Base-by-base conservation (phyloP, 2,329 filamentous ascomycete genomes). In the Ophiostoma ulmi region DNA sequence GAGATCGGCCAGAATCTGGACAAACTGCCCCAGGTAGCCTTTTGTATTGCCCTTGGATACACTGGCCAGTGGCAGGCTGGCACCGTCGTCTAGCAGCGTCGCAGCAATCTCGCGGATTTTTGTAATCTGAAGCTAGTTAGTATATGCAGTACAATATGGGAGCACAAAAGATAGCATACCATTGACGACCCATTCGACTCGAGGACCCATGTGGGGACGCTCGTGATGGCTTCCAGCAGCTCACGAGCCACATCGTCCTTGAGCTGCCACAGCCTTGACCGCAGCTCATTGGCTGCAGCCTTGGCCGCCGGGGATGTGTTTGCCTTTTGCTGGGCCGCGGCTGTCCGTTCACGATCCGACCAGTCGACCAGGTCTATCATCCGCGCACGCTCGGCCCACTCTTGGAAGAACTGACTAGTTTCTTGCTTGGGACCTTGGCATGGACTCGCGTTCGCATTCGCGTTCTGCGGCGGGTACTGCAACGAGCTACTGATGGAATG, bases 51-150 rank as follows among this genome's bases (percentile, higher is more conserved):
- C 26, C 36, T 70, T 39, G 10, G 52, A 63, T 7, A 36, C 38
- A 36, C 35, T 41, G 64, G 65, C 41, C 69, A 35, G 64, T 6
- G 58, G 58, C 11, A 17, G 14, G 2, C 72, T 70, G 22, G 70
- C 70, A 35, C 52, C 70, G 31, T 67, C 70, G 67, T 75, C 73
- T 14, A 76, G 69, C 10, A 76, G 71, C 14, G 75, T 75, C 10
- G 72, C 72, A 5, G 75, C 75, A 48, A 76, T 76, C 65, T 76
- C 74, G 17, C 75, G 74, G 41, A 76, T 75, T 68, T 76, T 76
- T 17, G 73, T 69, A 17, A 68, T 64, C 44, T 52, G 20, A 6
- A 6, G 39, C 39, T n/a, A 3, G 44, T 52, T 17, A 52, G 44
- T 52, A n/a, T 4, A 52, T 6, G 17, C 13, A 13, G 39, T 44